These are phyloP conservation scores for Cairneyella variabilis DNA, from an alignment of 495 filamentous ascomycete species.

Conservation along the genomic window DNA sequence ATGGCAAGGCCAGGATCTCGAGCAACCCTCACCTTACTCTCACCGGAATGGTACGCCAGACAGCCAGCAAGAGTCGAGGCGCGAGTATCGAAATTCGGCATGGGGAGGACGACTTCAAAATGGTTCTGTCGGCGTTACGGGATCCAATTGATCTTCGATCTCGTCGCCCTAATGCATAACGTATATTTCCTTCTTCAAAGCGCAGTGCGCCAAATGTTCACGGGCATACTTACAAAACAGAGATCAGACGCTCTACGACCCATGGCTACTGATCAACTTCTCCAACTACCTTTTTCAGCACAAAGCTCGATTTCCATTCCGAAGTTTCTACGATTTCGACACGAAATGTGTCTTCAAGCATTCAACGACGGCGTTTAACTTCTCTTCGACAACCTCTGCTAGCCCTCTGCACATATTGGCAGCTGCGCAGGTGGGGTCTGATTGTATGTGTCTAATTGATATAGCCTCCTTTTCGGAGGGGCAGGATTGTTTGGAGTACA, in stretches of 20 bases:
- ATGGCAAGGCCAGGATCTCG: slow-evolving; percentile 35
- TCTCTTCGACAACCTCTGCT: not conserved
- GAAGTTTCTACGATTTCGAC: slow-evolving; percentile 4
- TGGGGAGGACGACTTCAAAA: slow-evolving; percentile 35
- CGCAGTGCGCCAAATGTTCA: slow-evolving; percentile 12
- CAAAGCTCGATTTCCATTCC: slow-evolving; percentile 2
- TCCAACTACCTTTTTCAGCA: not conserved
- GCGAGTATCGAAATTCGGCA: slow-evolving; percentile 50
- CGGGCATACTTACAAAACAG: slow-evolving; percentile 1
- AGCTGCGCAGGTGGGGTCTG: slow-evolving; percentile 14
- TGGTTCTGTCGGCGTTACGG: slow-evolving; percentile 26
- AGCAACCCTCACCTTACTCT: slow-evolving; percentile 29
- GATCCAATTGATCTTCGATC: slow-evolving; percentile 16
- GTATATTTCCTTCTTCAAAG: slow-evolving; percentile 11
- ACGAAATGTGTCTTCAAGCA: slow-evolving; percentile 6
- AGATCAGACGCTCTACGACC: not conserved
- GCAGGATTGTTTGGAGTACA: slow-evolving; percentile 24
- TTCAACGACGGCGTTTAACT: slow-evolving; percentile 18
- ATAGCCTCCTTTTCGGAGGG: slow-evolving; percentile 6
- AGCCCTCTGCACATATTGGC: slow-evolving; percentile 7
- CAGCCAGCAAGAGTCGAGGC: slow-evolving; percentile 27
- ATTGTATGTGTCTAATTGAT: slow-evolving; percentile 22
- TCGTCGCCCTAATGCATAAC: slow-evolving; percentile 16
- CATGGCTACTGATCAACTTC: slow-evolving; percentile 14
- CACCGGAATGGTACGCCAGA: slow-evolving; percentile 30